Evolutionary conservation across 805 yeast species (phyloP), one percentile per base, ranked within the genome.

Genomic region (Kurtzmaniella cleridarum): DNA sequence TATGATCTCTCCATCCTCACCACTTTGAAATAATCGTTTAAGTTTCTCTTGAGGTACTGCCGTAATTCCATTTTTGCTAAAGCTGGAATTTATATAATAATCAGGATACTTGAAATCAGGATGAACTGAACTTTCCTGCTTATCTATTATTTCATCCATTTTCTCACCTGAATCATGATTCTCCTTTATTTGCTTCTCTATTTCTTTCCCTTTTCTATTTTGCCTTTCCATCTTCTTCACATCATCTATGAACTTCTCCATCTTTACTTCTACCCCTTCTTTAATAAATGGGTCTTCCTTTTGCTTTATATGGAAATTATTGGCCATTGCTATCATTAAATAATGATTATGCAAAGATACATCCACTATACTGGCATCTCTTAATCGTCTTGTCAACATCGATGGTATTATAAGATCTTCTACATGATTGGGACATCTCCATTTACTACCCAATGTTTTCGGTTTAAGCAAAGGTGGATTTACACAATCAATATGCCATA

Each of bases 381-480:
- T 74, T 47, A 75, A 68, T 51, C 72, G 66, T 37, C 88, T 62
- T 8, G 18, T 20, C 38, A 47, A 49, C 41, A 63, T 45, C 40
- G 70, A 62, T 11, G 67, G 48, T 24, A 69, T 69, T n/a, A 71
- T 45, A 16, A 76, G 57, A 31, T 60, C 66, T 34, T 75, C 84
- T 15, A 78, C 76, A 62, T 88, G 97, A 48, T 84, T 82, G 2
- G 96, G 98, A 59, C 96, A 93, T 63, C 77, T 80, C 98, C 96
- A 91, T 57, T 81, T 85, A 33, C 71, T 69, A 2, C 93, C 95
- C 32, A 85, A 55, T 30, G 82, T 79, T 50, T 87, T 86, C 14
- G 82, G 76, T 5, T 82, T 69, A 12, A 86, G 71, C 48, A 87
- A 63, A 1, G 96, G 95, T 1, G 86, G 84, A 37, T 74, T 69